Evolutionary conservation across 441 rosid genomes (phyloP), one percentile per base, ranked within the genome.

Genomic region (Theobroma grandiflorum): DNA sequence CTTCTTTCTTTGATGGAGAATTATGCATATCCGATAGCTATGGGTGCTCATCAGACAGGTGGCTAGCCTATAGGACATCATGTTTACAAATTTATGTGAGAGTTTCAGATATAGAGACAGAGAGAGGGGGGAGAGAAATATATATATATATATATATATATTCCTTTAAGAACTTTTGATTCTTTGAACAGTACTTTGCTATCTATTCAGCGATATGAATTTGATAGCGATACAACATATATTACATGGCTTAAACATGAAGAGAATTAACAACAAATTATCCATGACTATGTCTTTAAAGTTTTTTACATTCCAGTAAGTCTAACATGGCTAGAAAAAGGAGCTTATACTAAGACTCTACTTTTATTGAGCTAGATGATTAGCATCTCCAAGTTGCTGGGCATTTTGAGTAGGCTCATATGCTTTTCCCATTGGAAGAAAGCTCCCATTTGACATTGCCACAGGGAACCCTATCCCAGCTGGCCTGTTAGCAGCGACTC

Each of bases 381-480:
- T 61, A 79, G 77, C 84, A 79, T 86, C 89, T 45, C 85, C 83
- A 70, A 75, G 81, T 47, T 79, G 72, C 52, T 74, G 76, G 74
- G 78, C 67, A 74, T 75, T 81, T 81, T 85, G 82, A 72, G 58
- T 14, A 65, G 78, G 65, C 8, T 76, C 83, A 22, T 80, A 78
- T 15, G 78, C 10, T 42, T 82, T 87, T 70, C 83, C 83, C 76
- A 78, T 8, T 2, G 86, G 79, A 72, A 70, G 76, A 45, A 81
- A 83, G 55, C 79, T 80, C 16, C 84, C 86, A 55, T 80, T 88
- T 2, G 88, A 71, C 78, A 83, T 80, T 53, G 87, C 59, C 38
- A 78, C 85, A 2, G 91, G 91, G 78, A 85, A 85, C 20, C 88
- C 87, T 4, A 81, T 66, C 62, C 87, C 88, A 2, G 81, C 15